Conservation (phyloP, 2,329 filamentous ascomycete genomes). For the Pezicula rhizophila region DNA sequence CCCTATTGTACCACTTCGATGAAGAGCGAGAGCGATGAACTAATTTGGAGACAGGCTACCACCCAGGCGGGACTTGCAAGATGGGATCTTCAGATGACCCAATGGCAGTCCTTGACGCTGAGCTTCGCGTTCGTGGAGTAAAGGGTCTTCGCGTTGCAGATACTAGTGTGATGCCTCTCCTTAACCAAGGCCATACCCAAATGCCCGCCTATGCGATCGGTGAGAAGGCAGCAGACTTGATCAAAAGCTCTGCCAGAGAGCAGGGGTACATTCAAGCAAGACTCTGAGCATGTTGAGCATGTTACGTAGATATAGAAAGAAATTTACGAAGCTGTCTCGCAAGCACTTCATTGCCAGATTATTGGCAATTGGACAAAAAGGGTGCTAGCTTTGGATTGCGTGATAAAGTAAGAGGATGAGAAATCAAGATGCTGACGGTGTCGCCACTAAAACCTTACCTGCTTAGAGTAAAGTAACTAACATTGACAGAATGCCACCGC, state of each 20-base stretch:
- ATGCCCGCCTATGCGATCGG: constrained; percentile 54
- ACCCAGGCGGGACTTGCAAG: constrained; percentile 50
- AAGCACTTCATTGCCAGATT: no score
- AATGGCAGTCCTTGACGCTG: constrained; percentile 29
- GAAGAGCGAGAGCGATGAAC: not conserved
- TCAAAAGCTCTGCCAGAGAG: constrained; percentile 30
- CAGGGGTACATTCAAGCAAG: not conserved
- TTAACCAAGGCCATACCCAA: constrained; percentile 47
- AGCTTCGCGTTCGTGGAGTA: constrained; percentile 19
- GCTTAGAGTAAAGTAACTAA: no score
- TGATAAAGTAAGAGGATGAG: no score
- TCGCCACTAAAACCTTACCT: no score
- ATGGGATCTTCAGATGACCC: constrained; percentile 44
- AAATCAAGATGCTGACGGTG: no score
- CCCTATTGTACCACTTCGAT: no score
- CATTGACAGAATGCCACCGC: no score
- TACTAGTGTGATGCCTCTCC: constrained; percentile 21
- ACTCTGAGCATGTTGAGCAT: not conserved
- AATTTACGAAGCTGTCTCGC: no score
- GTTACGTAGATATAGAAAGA: no score
- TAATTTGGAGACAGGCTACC: constrained; percentile 37
- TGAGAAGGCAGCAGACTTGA: constrained; percentile 46
- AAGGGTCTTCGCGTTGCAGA: constrained; percentile 22
- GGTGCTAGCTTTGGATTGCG: no score
- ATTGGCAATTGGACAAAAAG: no score